Conservation (phyloP, 371 early-diverging fungal genomes). For the Syncephalastrum contaminatum region DNA sequence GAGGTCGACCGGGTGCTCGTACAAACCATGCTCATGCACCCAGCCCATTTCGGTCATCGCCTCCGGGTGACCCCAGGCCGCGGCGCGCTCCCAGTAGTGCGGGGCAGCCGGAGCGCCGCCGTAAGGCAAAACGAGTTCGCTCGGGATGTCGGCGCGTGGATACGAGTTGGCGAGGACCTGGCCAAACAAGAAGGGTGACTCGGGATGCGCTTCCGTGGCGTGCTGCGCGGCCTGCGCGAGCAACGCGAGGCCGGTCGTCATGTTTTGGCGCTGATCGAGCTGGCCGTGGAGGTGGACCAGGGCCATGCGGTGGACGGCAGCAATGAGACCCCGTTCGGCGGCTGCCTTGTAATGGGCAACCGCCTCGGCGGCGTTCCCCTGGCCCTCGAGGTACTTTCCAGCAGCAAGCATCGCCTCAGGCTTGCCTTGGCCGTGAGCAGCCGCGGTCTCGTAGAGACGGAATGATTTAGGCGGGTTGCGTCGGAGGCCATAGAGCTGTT, state of each 20-base stretch:
- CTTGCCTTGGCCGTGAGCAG: constrained; percentile 25
- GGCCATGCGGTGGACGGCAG: constrained; percentile 4
- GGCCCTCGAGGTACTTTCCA: constrained; percentile 48
- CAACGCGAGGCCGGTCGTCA: constrained; percentile 11
- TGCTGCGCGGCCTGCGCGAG: constrained; percentile 17
- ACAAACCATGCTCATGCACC: constrained; percentile 25
- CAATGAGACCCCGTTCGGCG: constrained; percentile 64
- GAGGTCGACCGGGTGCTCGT: constrained; percentile 18
- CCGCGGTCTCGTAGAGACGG: constrained; percentile 36
- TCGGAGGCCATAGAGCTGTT: constrained; percentile 57
- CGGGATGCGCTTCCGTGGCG: constrained; percentile 12
- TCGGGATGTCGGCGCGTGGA: constrained; percentile 18
- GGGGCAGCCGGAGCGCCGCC: constrained; percentile 15
- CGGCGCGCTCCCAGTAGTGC: constrained; percentile 21
- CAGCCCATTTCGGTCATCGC: constrained; percentile 22
- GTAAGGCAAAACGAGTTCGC: constrained; percentile 12
- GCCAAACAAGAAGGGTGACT: constrained; percentile 19
- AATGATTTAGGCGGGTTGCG: constrained; percentile 49
- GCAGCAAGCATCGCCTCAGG: constrained; percentile 44
- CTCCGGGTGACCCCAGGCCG: constrained; percentile 20
- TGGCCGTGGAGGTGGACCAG: constrained; percentile 17
- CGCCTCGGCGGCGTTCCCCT: constrained; percentile 55
- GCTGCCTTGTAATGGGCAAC: constrained; percentile 71
- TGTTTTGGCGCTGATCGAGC: constrained; percentile 21
- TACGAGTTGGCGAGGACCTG: constrained; percentile 20